phyloP scores from a whole-genome alignment of 257 asterid species.

The Solanum corneliomulleri region DNA sequence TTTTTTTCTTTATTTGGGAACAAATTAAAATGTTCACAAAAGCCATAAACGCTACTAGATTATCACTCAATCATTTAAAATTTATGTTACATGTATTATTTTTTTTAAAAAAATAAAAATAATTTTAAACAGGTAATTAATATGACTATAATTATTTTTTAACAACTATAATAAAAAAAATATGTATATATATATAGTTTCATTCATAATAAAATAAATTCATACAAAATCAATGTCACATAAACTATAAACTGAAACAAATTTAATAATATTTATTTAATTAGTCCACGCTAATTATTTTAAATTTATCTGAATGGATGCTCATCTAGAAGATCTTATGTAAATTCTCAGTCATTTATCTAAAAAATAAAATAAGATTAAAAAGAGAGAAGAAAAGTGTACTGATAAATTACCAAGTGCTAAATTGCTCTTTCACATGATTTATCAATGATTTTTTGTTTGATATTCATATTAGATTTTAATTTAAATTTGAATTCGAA shows the following conservation, averaged over 20 bases:
- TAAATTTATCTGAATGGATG: background rate
- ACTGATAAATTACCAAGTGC: background rate
- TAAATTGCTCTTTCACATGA: background rate
- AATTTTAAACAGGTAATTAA: background rate
- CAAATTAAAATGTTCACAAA: background rate
- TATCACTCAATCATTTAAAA: background rate
- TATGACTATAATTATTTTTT: background rate
- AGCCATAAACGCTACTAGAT: background rate
- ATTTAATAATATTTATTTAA: background rate
- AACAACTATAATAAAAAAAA: background rate
- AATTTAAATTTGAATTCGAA: too few species aligned
- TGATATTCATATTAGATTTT: too few species aligned
- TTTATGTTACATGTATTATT: background rate
- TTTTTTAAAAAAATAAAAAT: background rate
- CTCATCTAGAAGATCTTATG: background rate
- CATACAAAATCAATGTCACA: background rate
- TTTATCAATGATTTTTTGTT: background rate
- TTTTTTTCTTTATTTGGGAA: background rate
- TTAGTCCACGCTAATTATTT: background rate
- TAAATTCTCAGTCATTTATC: background rate
- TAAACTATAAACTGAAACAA: background rate
- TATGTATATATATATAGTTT: background rate
- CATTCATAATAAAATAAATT: background rate
- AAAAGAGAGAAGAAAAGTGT: background rate
- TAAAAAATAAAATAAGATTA: background rate